Evolutionary conservation across 2,329 filamentous ascomycete species (phyloP).

Genomic region (Pestalotiopsis fici): DNA sequence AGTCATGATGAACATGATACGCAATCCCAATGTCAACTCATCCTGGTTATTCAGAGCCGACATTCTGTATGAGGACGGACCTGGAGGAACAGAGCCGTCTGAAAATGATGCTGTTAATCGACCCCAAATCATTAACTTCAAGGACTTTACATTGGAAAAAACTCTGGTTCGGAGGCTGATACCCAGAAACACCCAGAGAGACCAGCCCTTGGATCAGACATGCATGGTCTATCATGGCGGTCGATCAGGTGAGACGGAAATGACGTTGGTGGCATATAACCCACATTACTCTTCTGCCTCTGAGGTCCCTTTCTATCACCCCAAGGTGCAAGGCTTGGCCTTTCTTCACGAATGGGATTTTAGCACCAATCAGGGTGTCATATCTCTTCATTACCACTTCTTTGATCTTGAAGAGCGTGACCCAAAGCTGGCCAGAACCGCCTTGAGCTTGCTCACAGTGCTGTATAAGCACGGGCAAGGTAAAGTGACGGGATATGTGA

Average conservation of each 20-base stretch:
- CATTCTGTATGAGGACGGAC: slow-evolving; percentile 60
- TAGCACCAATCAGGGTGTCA: slow-evolving; percentile 40
- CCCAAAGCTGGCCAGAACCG: slow-evolving; percentile 64
- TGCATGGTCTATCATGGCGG: slow-evolving; percentile 66
- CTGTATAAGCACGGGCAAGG: slow-evolving; percentile 76
- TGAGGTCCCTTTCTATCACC: slow-evolving; percentile 86
- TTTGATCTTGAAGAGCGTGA: slow-evolving; percentile 38
- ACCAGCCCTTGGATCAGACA: slow-evolving; percentile 77
- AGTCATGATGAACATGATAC: slow-evolving; percentile 74
- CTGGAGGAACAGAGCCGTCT: slow-evolving; percentile 29
- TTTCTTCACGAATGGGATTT: slow-evolving; percentile 71
- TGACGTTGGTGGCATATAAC: slow-evolving; percentile 71
- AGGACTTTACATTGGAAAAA: slow-evolving; percentile 50
- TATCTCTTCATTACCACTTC: slow-evolving; percentile 64
- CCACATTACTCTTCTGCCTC: slow-evolving; percentile 66
- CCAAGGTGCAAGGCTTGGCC: slow-evolving; percentile 70
- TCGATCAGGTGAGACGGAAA: slow-evolving; percentile 28
- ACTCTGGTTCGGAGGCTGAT: slow-evolving; percentile 76
- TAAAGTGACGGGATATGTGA: slow-evolving; percentile 67
- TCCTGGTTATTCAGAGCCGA: slow-evolving; percentile 79
- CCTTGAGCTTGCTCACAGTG: slow-evolving; percentile 66
- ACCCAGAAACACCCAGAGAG: slow-evolving; percentile 77
- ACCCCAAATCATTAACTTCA: slow-evolving; percentile 45
- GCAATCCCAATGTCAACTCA: slow-evolving; percentile 79
- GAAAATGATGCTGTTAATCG: slow-evolving; percentile 24